Conservation (phyloP, 1,139 yeast genomes). For the Yamadazyma friedrichii region DNA sequence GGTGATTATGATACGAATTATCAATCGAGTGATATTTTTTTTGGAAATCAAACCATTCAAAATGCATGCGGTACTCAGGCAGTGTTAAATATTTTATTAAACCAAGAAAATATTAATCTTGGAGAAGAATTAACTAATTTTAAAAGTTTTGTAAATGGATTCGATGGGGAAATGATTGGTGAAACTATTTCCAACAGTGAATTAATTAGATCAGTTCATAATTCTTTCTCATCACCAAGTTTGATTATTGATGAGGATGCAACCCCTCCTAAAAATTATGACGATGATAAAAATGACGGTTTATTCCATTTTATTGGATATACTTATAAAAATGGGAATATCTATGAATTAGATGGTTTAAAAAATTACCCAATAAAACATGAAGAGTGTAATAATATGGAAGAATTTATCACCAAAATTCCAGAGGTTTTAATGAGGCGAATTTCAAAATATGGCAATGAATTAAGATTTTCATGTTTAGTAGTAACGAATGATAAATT, state of each 20-base stretch:
- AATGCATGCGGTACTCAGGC: conserved; percentile 83
- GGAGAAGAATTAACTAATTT: conserved; percentile 54
- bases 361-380: conserved; percentile 60
- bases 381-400: conserved; percentile 35
- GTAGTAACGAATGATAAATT: conserved; percentile 57
- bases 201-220: conserved; percentile 56
- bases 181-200: conserved; percentile 66
- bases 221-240: conserved; percentile 61
- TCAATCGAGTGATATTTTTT: conserved; percentile 43
- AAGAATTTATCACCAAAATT: conserved; percentile 44
- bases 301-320: conserved; percentile 66
- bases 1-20: conserved; percentile 47
- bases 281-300: conserved; percentile 50
- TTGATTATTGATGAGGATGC: conserved; percentile 48
- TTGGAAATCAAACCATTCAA: conserved; percentile 66
- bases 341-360: conserved; percentile 71
- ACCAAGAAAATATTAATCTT: conserved; percentile 33
- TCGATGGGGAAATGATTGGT: conserved; percentile 60
- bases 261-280: conserved; percentile 24
- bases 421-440: conserved; percentile 47
- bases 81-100: conserved; percentile 56
- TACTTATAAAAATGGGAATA: conserved; percentile 40
- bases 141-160: conserved; percentile 50
- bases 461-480: conserved; percentile 58
- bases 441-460: conserved; percentile 47